Conservation (phyloP, 352 stramenopile genomes). For the Phytophthora sojae region DNA sequence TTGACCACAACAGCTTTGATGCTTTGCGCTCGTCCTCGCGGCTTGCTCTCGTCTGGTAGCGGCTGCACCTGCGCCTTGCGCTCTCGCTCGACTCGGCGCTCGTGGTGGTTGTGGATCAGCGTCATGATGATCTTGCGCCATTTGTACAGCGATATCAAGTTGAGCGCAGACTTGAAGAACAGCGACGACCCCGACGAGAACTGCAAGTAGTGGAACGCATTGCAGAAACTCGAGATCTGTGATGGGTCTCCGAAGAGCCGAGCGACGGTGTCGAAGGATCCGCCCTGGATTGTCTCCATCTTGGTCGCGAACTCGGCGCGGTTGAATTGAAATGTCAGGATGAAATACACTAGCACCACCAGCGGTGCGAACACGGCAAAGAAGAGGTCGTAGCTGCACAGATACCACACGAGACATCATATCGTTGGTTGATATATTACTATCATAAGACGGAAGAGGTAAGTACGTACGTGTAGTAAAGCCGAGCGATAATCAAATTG, state of each 20-base stretch:
- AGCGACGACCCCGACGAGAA: conserved; percentile 36
- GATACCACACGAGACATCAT: too few species aligned
- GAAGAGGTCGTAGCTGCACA: conserved; percentile 59
- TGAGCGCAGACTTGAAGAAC: conserved; percentile 45
- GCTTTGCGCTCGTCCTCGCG: conserved; percentile 6
- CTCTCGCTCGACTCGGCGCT: conserved; percentile 22
- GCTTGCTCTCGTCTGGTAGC: conserved; percentile 15
- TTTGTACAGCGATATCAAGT: conserved; percentile 50
- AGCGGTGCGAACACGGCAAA: conserved; percentile 67
- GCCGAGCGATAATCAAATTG: conserved; percentile 36
- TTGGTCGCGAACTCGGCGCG: conserved; percentile 44
- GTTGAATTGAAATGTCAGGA: conserved; percentile 55
- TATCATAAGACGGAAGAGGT: too few species aligned
- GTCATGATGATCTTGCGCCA: conserved; percentile 49
- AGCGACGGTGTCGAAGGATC: conserved; percentile 48
- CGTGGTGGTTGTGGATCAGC: conserved; percentile 32
- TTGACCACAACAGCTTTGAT: conserved; percentile 6
- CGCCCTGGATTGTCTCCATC: conserved; percentile 33
- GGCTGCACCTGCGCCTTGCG: conserved; percentile 20
- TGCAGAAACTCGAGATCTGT: conserved; percentile 50
- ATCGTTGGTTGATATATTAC: too few species aligned
- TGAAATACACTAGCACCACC: conserved; percentile 49
- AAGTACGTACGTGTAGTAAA: conserved; percentile 57
- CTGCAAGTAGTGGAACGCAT: conserved; percentile 56
- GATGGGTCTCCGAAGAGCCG: conserved; percentile 54